Evolutionary conservation across 176 grass and related monocot species (phyloP).

Genomic region (Bonia amplexicaulis): DNA sequence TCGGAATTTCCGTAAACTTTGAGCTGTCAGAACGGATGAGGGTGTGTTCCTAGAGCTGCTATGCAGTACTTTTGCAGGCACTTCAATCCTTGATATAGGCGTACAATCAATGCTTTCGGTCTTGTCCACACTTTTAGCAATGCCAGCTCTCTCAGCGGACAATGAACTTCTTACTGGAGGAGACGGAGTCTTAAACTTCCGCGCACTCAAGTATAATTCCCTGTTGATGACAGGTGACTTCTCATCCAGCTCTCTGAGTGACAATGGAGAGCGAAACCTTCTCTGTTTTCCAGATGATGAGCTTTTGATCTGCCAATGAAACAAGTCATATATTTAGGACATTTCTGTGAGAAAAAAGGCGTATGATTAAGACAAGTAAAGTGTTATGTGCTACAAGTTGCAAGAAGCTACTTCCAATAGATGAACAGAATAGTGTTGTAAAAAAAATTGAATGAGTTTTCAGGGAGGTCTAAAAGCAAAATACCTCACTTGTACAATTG

Average conservation of each 20-base stretch:
- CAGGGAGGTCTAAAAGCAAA: not conserved
- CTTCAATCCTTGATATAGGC: constrained; percentile 29
- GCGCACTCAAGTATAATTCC: constrained; percentile 35
- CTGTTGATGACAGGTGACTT: constrained; percentile 46
- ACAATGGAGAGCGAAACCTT: constrained; percentile 54
- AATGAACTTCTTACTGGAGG: constrained; percentile 56
- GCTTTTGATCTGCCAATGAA: constrained; percentile 37
- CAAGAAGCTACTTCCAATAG: not conserved
- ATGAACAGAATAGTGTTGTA: not conserved
- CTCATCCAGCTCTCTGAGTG: constrained; percentile 38
- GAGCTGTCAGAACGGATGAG: constrained; percentile 37
- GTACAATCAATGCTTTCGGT: constrained; percentile 36
- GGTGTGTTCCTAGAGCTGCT: constrained; percentile 20
- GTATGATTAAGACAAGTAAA: not conserved
- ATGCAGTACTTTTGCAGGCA: constrained; percentile 21
- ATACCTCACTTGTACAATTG: constrained; percentile 50
- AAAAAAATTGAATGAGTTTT: not conserved
- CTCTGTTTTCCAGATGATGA: constrained; percentile 66
- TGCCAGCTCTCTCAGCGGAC: constrained; percentile 39
- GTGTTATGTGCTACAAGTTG: not conserved
- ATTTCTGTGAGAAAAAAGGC: not conserved
- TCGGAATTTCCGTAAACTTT: constrained; percentile 48
- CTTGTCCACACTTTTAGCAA: constrained; percentile 36
- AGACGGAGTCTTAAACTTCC: constrained; percentile 53
- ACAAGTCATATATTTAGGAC: not conserved